phyloP scores from a whole-genome alignment of 805 yeast species.

The Wickerhamiella cacticola region DNA sequence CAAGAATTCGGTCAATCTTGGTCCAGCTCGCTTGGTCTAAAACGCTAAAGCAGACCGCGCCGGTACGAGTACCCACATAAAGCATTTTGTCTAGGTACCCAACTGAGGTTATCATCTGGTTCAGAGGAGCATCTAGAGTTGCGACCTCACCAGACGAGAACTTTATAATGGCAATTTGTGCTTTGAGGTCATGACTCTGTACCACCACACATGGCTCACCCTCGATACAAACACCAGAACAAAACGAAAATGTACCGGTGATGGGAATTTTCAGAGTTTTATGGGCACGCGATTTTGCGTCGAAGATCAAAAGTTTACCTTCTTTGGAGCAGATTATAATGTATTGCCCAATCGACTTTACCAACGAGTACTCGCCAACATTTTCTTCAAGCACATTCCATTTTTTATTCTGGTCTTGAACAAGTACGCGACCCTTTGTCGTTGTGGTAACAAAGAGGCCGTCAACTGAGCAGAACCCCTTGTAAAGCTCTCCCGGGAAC shows the following conservation, averaged over 20 bases:
- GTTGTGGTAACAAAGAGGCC: constrained; percentile 3
- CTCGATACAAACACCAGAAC: constrained; percentile 1
- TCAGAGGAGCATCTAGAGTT: not conserved
- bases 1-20: not conserved
- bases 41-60: constrained; percentile 41
- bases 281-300: not conserved
- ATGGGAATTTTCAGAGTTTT: not conserved
- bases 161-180: constrained; percentile 35
- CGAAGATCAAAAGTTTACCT: not conserved
- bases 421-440: constrained; percentile 6
- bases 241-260: constrained; percentile 3
- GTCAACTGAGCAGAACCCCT: constrained; percentile 21
- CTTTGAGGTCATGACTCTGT: constrained; percentile 59
- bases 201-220: constrained; percentile 30
- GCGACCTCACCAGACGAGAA: not conserved
- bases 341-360: not conserved
- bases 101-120: constrained; percentile 42
- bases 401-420: constrained; percentile 1
- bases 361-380: constrained; percentile 11
- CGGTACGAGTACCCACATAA: constrained; percentile 60
- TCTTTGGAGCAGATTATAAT: constrained; percentile 4
- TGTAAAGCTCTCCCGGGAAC: constrained; percentile 24
- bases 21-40: constrained; percentile 28
- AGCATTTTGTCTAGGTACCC: constrained; percentile 35
- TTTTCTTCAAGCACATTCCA: constrained; percentile 19